Evolutionary conservation across 106 monocot species (phyloP).

Genomic region (Apostasia ramifera): DNA sequence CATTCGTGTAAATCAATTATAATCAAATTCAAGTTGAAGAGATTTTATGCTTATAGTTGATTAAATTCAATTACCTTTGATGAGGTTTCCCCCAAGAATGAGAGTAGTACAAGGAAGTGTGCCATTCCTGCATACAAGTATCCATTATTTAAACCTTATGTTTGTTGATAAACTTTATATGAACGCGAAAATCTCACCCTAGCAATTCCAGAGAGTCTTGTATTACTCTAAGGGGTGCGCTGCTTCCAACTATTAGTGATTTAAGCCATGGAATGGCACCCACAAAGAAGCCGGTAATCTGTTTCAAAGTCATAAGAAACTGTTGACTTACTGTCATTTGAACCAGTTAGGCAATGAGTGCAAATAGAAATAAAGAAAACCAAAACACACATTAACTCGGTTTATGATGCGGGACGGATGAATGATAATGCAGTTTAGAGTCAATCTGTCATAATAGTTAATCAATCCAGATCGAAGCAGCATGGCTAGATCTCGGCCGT

Average conservation of each 20-base stretch:
- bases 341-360: no score
- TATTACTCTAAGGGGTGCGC: slow-evolving; percentile 40
- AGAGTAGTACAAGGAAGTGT: slow-evolving; percentile 66
- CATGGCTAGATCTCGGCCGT: no score
- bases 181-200: slow-evolving; percentile 30
- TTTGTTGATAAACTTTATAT: neutral
- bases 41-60: no score
- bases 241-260: slow-evolving; percentile 37
- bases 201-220: slow-evolving; percentile 42
- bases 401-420: no score
- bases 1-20: neutral
- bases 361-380: no score
- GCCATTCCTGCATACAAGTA: slow-evolving; percentile 37
- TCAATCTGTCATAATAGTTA: no score
- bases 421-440: no score
- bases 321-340: no score
- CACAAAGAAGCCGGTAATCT: slow-evolving; percentile 45
- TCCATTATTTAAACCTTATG: neutral
- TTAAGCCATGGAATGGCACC: slow-evolving; percentile 60
- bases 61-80: slow-evolving; percentile 21
- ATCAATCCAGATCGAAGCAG: no score
- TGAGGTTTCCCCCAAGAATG: slow-evolving; percentile 68
- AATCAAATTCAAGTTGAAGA: no score
- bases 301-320: neutral
- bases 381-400: no score